phyloP scores from a whole-genome alignment of 2,329 filamentous ascomycete genomes.

The Alternaria tenuissima region DNA sequence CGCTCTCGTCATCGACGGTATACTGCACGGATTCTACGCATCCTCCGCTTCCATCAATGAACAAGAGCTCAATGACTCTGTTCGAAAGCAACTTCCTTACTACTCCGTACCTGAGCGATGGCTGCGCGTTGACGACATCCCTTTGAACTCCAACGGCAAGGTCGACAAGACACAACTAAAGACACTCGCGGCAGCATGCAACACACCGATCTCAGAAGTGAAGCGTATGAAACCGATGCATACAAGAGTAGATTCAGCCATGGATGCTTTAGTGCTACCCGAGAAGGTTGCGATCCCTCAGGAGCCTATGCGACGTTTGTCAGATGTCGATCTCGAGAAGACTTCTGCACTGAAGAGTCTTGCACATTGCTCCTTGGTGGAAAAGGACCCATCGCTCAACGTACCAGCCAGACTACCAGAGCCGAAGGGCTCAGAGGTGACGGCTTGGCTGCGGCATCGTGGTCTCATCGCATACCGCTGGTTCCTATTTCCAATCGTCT shows the following conservation, averaged over 20 bases:
- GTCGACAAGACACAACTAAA: conserved; percentile 61
- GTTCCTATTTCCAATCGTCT: conserved; percentile 40
- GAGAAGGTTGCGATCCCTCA: not conserved
- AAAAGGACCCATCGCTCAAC: conserved; percentile 26
- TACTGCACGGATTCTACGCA: conserved; percentile 63
- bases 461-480: conserved; percentile 44
- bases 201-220: not conserved
- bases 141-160: conserved; percentile 65
- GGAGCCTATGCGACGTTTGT: not conserved
- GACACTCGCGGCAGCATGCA: conserved; percentile 27
- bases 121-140: conserved; percentile 56
- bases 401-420: conserved; percentile 27
- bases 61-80: conserved; percentile 51
- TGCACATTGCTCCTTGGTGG: conserved; percentile 18
- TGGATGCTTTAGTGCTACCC: not conserved
- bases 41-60: conserved; percentile 43
- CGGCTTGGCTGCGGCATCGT: conserved; percentile 45
- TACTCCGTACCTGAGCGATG: conserved; percentile 63
- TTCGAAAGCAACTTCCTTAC: conserved; percentile 60
- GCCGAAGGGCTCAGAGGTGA: conserved; percentile 38
- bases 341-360: conserved; percentile 19
- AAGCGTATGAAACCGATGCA: not conserved
- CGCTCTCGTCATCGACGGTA: conserved; percentile 57
- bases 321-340: conserved; percentile 19
- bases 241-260: not conserved